phyloP scores from a whole-genome alignment of 2,329 filamentous ascomycete genomes.

The Trichophyton benhamiae region DNA sequence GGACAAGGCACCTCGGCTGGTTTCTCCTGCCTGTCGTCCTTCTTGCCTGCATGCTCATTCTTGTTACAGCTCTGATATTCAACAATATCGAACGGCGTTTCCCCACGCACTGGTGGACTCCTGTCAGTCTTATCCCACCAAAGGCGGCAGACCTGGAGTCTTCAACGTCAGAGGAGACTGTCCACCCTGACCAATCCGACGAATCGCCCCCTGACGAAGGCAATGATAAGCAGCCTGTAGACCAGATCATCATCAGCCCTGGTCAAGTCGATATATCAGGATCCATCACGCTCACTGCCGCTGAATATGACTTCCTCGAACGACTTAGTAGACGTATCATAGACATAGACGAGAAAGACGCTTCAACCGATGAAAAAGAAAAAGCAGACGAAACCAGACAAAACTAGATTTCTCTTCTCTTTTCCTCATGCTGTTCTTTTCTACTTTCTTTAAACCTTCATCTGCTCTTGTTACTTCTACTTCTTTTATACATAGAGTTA shows the following conservation, averaged over 20 bases:
- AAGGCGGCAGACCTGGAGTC: slow-evolving; percentile 16
- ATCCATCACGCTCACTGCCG: slow-evolving; percentile 22
- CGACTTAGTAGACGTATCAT: slow-evolving; percentile 25
- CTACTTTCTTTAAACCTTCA: not conserved
- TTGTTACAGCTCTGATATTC: slow-evolving; percentile 48
- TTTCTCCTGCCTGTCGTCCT: slow-evolving; percentile 51
- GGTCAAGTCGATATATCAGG: slow-evolving; percentile 24
- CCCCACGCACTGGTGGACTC: slow-evolving; percentile 55
- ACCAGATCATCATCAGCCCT: slow-evolving; percentile 19
- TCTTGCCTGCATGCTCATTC: slow-evolving; percentile 50
- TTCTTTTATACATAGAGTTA: not conserved
- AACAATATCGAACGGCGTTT: slow-evolving; percentile 59
- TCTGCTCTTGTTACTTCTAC: not conserved
- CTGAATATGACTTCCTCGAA: slow-evolving; percentile 24
- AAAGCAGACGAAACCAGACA: not conserved
- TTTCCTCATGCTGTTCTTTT: no score
- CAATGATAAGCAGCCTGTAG: slow-evolving; percentile 15
- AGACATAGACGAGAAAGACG: slow-evolving; percentile 5
- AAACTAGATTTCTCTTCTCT: not conserved
- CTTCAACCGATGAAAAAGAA: not conserved
- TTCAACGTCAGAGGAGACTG: slow-evolving; percentile 11
- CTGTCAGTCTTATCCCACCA: slow-evolving; percentile 18
- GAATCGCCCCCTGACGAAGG: not conserved
- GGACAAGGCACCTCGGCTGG: slow-evolving; percentile 52
- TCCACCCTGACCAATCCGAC: not conserved